Percentiles rank a stretch among this genome's conserved stretches.
These are phyloP conservation scores for Baorangia bicolor DNA, from an alignment of 768 basidiomycete species.

Conservation along the genomic window DNA sequence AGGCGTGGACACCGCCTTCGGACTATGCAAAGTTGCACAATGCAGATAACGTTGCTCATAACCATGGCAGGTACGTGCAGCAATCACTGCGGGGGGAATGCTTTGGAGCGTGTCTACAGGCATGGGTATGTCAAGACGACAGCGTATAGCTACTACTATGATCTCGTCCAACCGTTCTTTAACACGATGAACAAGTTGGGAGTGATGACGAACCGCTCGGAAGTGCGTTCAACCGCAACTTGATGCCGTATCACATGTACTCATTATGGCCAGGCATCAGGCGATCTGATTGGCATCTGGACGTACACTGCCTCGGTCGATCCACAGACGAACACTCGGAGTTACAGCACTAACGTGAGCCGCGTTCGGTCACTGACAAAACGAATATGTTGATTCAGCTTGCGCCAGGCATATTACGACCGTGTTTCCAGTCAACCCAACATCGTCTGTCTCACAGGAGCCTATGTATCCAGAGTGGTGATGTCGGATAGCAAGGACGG, in stretches of 20 bases:
- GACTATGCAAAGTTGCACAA: constrained; percentile 12
- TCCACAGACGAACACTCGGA: constrained; percentile 16
- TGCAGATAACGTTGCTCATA: constrained; percentile 4
- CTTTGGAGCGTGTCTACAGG: background rate
- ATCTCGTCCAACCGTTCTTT: constrained; percentile 14
- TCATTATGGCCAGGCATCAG: constrained; percentile 5
- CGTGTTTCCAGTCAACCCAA: constrained; percentile 21
- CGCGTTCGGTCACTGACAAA: background rate
- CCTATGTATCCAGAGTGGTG: constrained; percentile 24
- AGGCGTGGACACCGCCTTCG: constrained; percentile 17
- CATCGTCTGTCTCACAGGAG: constrained; percentile 24
- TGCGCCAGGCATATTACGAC: constrained; percentile 17
- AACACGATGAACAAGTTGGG: constrained; percentile 17
- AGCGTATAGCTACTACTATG: constrained; percentile 18
- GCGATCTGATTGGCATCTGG: constrained; percentile 17
- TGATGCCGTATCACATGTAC: background rate
- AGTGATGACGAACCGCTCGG: constrained; percentile 11
- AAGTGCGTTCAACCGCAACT: constrained; percentile 1
- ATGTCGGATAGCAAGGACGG: constrained; percentile 5
- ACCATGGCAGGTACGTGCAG: constrained; percentile 13
- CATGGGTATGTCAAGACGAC: constrained; percentile 14
- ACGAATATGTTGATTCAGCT: background rate
- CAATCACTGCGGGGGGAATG: background rate
- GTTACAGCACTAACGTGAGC: constrained; percentile 15
- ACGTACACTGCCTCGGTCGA: constrained; percentile 17